Evolutionary conservation across 1,284 basidiomycete genomes (phyloP), one percentile per base, ranked within the genome.

Genomic region (Retiboletus flavoniger): DNA sequence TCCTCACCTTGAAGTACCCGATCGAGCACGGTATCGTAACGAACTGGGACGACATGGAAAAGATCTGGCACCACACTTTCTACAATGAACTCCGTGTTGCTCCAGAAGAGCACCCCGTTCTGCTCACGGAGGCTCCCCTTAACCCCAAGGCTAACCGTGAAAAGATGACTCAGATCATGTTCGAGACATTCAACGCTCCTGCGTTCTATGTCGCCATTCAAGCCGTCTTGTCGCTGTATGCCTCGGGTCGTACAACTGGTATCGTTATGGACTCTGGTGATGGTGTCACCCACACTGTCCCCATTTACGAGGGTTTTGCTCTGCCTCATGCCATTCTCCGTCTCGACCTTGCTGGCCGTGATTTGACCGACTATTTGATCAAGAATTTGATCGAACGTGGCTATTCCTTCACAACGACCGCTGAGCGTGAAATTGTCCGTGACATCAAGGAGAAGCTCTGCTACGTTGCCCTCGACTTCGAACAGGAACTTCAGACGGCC

Each of bases 361-460:
- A 98, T 76, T 78, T 98, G 68, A 97, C 95, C 64, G 90, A 95
- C 65, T 91, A 86, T 79, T 79, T 98, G 64, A 86, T 93, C 81
- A 96, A 95, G 83, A 91, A 93, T 74, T 75, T 97, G 69, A 91
- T 85, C 76, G 95, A 97, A 81, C 88, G 95, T 67, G 95, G 95
- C 32, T 96, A 98, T 79, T 83, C 87, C 55, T 96, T 97, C 87
- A 94, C 91, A 68, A 97, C 90, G 64, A 90, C 91, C 19, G 93
- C 93, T 57, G 93, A 95, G 80, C 87, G 90, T 71, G 94, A 96
- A 85, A 94, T 97, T 60, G 95, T 97, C 69, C 86, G 95, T 68
- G 95, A 97, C 75, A 95, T 97, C 83, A 97, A 97, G 84, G 95
- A 97, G 84, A 96, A 95, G 81, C 86, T 97, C 48, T 96, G 94